Evolutionary conservation across 805 yeast species (phyloP).

Genomic region (Wickerhamomyces queroliae): DNA sequence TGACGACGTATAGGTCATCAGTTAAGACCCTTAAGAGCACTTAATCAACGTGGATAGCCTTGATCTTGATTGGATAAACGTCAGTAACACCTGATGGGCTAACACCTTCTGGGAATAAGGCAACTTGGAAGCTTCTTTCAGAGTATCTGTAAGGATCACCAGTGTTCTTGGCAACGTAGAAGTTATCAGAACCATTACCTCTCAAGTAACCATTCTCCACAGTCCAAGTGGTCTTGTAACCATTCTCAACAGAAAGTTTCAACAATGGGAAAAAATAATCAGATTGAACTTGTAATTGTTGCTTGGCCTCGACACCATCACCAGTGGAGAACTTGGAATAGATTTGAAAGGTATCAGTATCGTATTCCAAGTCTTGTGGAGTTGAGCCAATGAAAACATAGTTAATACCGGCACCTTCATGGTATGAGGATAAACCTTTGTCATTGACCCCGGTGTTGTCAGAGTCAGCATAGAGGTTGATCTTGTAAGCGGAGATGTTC

Average conservation of each 20-base stretch:
- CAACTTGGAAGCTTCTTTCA: slow-evolving; percentile 21
- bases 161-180: slow-evolving; percentile 39
- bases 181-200: slow-evolving; percentile 27
- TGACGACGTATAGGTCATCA: too few relatives aligned
- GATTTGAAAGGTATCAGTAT: not conserved
- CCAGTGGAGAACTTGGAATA: too few relatives aligned
- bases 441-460: slow-evolving; percentile 23
- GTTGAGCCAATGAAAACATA: slow-evolving; percentile 28
- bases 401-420: slow-evolving; percentile 41
- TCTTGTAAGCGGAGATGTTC: not conserved
- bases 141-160: slow-evolving; percentile 40
- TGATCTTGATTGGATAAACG: not conserved
- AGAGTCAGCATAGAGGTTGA: not conserved
- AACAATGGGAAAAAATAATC: slow-evolving; percentile 10
- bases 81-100: slow-evolving; percentile 18
- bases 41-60: not conserved
- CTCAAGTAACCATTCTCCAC: slow-evolving; percentile 18
- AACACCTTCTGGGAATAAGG: slow-evolving; percentile 17
- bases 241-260: slow-evolving; percentile 6
- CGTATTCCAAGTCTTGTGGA: slow-evolving; percentile 9
- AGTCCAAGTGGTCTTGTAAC: slow-evolving; percentile 6
- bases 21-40: not conserved
- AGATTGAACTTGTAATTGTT: not conserved
- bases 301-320: not conserved
- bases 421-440: slow-evolving; percentile 25